Evolutionary conservation across 257 asterid species (phyloP).

Genomic region (Lavandula angustifolia): DNA sequence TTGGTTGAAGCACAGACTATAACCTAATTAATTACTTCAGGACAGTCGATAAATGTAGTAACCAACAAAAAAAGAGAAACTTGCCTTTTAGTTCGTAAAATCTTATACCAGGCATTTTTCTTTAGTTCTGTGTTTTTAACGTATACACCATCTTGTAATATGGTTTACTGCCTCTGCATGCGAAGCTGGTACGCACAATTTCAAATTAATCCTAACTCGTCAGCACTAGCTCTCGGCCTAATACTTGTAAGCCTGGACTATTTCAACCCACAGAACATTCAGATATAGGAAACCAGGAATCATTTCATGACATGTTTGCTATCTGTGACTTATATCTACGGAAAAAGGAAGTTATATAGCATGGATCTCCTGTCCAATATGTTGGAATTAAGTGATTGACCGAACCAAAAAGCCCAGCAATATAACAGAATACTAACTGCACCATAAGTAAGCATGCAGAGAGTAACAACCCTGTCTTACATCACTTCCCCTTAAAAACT

Average conservation of each 20-base stretch:
- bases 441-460: not conserved
- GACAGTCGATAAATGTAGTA: constrained; percentile 22
- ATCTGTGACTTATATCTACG: constrained; percentile 21
- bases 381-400: no score
- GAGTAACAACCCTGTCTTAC: not conserved
- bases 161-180: not conserved
- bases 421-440: not conserved
- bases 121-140: constrained; percentile 19
- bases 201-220: constrained; percentile 10
- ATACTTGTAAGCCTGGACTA: constrained; percentile 12
- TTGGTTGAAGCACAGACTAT: not conserved
- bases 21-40: constrained; percentile 17
- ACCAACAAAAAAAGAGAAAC: constrained; percentile 17
- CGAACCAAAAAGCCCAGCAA: no score
- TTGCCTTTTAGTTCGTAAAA: constrained; percentile 28
- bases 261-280: constrained; percentile 4
- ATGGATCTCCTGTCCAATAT: not conserved
- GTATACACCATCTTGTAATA: constrained; percentile 6
- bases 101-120: constrained; percentile 21
- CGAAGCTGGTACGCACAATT: constrained; percentile 13
- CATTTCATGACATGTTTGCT: constrained; percentile 11
- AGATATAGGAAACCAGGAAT: constrained; percentile 18
- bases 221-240: constrained; percentile 29
- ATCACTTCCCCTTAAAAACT: not conserved
- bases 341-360: not conserved